Evolutionary conservation across 495 filamentous ascomycete genomes (phyloP).

Genomic region (Talaromyces adpressus): DNA sequence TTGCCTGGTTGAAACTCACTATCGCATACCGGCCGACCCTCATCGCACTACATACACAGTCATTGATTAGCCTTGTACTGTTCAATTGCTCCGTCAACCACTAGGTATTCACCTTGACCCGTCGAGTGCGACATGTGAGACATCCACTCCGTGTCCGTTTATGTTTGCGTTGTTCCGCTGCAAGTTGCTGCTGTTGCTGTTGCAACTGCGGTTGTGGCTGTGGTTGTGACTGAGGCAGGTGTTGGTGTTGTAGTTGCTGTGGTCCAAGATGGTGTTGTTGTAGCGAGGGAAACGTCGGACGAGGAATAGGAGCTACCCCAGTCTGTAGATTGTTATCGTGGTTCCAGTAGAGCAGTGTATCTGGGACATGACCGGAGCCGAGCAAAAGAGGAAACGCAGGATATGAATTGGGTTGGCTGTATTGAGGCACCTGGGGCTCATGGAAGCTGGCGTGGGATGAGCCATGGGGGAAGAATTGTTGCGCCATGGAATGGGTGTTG

Average conservation of each 20-base stretch:
- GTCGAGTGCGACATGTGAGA: slow-evolving; percentile 81
- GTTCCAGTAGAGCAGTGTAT: slow-evolving; percentile 36
- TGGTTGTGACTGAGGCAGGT: slow-evolving; percentile 13
- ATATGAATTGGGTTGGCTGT: slow-evolving; percentile 17
- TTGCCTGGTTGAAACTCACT: slow-evolving; percentile 41
- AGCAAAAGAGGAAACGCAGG: slow-evolving; percentile 30
- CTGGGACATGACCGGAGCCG: slow-evolving; percentile 30
- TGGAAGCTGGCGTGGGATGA: slow-evolving; percentile 25
- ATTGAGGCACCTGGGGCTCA: slow-evolving; percentile 5
- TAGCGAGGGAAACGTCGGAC: slow-evolving; percentile 17
- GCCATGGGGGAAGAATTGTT: slow-evolving; percentile 26
- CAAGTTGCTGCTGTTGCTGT: slow-evolving; percentile 26
- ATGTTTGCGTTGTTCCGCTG: slow-evolving; percentile 77
- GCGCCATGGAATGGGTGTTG: neutral
- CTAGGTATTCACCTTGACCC: slow-evolving; percentile 67
- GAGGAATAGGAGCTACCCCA: neutral
- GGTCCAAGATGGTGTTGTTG: slow-evolving; percentile 11
- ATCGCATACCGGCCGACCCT: slow-evolving; percentile 80
- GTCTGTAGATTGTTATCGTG: neutral
- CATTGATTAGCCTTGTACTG: neutral
- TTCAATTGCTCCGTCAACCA: slow-evolving; percentile 3
- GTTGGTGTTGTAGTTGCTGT: slow-evolving; percentile 16
- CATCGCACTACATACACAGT: slow-evolving; percentile 67
- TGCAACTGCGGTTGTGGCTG: slow-evolving; percentile 16
- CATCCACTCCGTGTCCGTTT: slow-evolving; percentile 90